These are phyloP conservation scores for Aureobasidium sp. DNA, from an alignment of 2,329 filamentous ascomycete species.

Conservation along the genomic window DNA sequence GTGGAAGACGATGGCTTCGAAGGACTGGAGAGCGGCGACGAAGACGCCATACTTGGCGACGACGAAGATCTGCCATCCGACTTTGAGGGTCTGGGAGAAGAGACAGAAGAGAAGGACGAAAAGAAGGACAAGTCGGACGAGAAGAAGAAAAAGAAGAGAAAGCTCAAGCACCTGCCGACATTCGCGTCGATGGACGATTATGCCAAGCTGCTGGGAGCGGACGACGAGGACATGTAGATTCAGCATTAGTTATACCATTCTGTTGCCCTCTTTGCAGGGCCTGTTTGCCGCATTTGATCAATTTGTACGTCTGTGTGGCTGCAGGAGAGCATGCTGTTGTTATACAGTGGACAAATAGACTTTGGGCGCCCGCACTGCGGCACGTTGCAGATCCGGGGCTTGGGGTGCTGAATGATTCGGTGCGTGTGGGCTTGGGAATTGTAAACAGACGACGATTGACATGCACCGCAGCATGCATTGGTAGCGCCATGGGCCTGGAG, in stretches of 20 bases:
- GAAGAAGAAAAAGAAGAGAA: slow-evolving; percentile 63
- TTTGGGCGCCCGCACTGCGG: not conserved
- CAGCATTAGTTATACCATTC: slow-evolving; percentile 2
- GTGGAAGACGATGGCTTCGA: slow-evolving; percentile 49
- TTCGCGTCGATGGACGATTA: slow-evolving; percentile 96
- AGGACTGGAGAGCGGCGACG: slow-evolving; percentile 34
- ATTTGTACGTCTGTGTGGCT: not conserved
- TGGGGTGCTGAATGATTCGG: not conserved
- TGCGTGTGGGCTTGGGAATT: not conserved
- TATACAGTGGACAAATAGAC: not conserved
- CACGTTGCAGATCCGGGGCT: slow-evolving; percentile 10
- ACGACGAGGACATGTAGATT: slow-evolving; percentile 15
- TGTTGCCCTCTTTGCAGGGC: not conserved
- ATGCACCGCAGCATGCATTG: not conserved
- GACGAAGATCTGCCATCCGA: slow-evolving; percentile 50
- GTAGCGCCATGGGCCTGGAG: slow-evolving; percentile 56
- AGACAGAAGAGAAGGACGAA: slow-evolving; percentile 37
- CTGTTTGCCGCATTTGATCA: not conserved
- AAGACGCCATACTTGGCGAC: slow-evolving; percentile 36
- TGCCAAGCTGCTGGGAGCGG: slow-evolving; percentile 50
- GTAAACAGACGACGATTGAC: slow-evolving; percentile 10
- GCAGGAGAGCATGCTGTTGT: not conserved
- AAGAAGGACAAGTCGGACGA: slow-evolving; percentile 34
- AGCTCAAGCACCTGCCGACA: slow-evolving; percentile 80
- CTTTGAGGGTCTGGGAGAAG: slow-evolving; percentile 43